These are phyloP conservation scores for Pichiaceae sp. DNA, from an alignment of 1,139 yeast genomes.

Conservation along the genomic window DNA sequence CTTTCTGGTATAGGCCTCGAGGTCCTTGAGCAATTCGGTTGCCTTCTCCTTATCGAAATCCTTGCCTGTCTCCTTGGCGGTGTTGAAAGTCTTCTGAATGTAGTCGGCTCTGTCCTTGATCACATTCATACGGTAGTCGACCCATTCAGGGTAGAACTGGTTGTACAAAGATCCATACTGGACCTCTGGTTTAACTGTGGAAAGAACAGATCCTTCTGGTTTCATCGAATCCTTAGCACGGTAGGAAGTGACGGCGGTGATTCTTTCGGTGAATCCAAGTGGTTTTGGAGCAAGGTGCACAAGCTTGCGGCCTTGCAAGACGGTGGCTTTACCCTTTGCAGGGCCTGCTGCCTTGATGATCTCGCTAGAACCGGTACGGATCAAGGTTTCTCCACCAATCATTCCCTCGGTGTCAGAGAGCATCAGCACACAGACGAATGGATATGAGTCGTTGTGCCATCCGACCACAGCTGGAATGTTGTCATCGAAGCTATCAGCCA, in stretches of 20 bases:
- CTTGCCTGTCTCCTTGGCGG: constrained; percentile 19
- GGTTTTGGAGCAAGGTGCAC: constrained; percentile 51
- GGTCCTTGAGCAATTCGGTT: constrained; percentile 28
- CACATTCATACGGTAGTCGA: constrained; percentile 34
- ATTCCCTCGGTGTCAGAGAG: constrained; percentile 44
- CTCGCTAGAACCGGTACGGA: constrained; percentile 38
- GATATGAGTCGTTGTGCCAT: constrained; percentile 55
- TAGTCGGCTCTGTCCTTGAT: constrained; percentile 29
- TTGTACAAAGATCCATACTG: constrained; percentile 29
- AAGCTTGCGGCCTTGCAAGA: constrained; percentile 47
- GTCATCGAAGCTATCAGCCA: constrained; percentile 17
- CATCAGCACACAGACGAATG: constrained; percentile 59
- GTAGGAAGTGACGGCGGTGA: constrained; percentile 40
- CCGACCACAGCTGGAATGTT: constrained; percentile 45
- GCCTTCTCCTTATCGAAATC: constrained; percentile 34
- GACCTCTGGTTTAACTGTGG: constrained; percentile 33
- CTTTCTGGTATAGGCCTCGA: constrained; percentile 30
- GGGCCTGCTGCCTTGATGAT: constrained; percentile 45
- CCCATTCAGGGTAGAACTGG: constrained; percentile 36
- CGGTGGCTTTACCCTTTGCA: constrained; percentile 43
- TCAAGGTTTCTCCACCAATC: constrained; percentile 54
- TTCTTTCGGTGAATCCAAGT: constrained; percentile 42
- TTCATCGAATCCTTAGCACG: constrained; percentile 32
- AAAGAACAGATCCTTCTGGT: constrained; percentile 32
- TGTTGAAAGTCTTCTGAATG: constrained; percentile 22